phyloP scores from a whole-genome alignment of 2,329 filamentous ascomycete species.

The Xylaria multiplex region DNA sequence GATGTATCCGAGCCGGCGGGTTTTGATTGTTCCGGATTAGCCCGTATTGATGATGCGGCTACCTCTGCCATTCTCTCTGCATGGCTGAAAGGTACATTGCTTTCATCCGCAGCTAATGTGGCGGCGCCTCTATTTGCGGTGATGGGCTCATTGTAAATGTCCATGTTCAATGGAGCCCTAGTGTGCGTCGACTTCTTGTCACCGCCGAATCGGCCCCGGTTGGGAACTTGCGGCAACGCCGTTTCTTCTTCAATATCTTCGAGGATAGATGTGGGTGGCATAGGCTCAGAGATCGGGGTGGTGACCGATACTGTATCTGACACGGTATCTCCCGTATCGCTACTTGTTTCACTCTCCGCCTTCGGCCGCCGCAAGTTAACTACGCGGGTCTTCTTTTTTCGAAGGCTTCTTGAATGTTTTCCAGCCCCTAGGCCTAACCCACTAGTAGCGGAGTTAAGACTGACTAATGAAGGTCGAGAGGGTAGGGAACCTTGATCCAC shows the following conservation, averaged over 20 bases:
- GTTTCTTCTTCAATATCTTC: conserved; percentile 67
- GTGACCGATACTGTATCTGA: conserved; percentile 66
- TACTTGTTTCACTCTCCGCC: conserved; percentile 60
- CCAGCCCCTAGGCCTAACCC: conserved; percentile 72
- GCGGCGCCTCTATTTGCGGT: conserved; percentile 34
- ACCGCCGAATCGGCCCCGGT: conserved; percentile 56
- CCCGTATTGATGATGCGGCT: conserved; percentile 44
- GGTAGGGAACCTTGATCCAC: conserved; percentile 69
- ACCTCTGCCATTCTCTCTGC: conserved; percentile 45
- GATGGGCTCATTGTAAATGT: conserved; percentile 48
- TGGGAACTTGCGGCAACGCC: conserved; percentile 39
- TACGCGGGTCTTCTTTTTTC: conserved; percentile 85
- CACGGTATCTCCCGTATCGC: conserved; percentile 60
- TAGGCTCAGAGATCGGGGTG: conserved; percentile 69
- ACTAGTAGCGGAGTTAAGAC: conserved; percentile 67
- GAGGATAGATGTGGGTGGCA: conserved; percentile 65
- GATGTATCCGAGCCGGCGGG: conserved; percentile 59
- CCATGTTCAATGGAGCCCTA: conserved; percentile 50
- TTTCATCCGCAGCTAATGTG: conserved; percentile 31
- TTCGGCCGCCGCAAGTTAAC: conserved; percentile 79
- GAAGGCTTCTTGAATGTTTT: conserved; percentile 67
- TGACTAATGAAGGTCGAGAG: conserved; percentile 74
- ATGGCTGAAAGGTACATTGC: conserved; percentile 27
- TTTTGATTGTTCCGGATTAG: conserved; percentile 47
- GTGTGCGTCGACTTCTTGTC: conserved; percentile 47